phyloP scores from a whole-genome alignment of 1,284 basidiomycete species.

The Moesziomyces sp. region DNA sequence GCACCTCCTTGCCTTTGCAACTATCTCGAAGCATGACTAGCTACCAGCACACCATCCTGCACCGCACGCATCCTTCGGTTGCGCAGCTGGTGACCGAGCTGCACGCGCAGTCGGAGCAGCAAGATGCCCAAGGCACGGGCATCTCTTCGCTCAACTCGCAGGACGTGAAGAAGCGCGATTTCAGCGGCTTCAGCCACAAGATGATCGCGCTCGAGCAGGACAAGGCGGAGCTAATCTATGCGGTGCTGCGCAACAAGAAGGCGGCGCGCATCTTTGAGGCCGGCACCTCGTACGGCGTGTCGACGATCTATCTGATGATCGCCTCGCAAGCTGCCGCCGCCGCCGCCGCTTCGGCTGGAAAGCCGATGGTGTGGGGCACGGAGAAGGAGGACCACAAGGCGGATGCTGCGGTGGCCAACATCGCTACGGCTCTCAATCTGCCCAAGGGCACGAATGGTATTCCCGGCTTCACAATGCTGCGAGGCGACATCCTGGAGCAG shows the following conservation, averaged over 20 bases:
- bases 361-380: conserved; percentile 25
- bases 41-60: conserved; percentile 23
- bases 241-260: conserved; percentile 29
- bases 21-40: conserved; percentile 9
- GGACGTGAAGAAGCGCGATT: conserved; percentile 27
- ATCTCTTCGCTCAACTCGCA: conserved; percentile 37
- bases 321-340: conserved; percentile 11
- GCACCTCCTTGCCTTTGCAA: no score
- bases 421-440: conserved; percentile 22
- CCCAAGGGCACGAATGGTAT: conserved; percentile 22
- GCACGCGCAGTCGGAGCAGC: conserved; percentile 29
- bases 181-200: conserved; percentile 36
- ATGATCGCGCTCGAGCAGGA: conserved; percentile 42
- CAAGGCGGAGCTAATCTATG: conserved; percentile 29
- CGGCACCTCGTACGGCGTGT: conserved; percentile 37
- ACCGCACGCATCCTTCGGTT: conserved; percentile 13
- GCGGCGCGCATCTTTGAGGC: conserved; percentile 38
- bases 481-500: conserved; percentile 34
- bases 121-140: conserved; percentile 32
- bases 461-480: conserved; percentile 29
- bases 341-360: neutral
- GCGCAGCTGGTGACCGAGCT: conserved; percentile 30
- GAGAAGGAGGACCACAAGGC: conserved; percentile 43
- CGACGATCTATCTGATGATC: conserved; percentile 32
- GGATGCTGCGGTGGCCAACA: conserved; percentile 20